Evolutionary conservation across 1,139 yeast species (phyloP).

Genomic region (Scheffersomyces quercinus): DNA sequence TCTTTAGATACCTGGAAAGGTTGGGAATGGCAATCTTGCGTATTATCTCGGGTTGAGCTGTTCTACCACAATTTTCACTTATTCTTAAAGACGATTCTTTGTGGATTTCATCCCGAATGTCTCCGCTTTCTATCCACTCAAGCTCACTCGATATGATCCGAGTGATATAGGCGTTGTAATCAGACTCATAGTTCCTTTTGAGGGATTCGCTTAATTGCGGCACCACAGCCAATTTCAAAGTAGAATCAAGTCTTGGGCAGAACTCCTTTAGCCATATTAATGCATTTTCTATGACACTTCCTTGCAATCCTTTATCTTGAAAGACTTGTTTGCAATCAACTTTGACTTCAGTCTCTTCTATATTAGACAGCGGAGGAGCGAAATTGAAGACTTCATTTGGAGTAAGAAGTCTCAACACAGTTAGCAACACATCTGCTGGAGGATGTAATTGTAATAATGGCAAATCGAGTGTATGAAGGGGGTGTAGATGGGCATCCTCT

Average conservation of each 20-base stretch:
- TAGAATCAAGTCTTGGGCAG: constrained; percentile 35
- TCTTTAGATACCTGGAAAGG: constrained; percentile 18
- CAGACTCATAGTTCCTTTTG: constrained; percentile 18
- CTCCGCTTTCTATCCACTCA: constrained; percentile 43
- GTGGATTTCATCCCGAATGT: constrained; percentile 44
- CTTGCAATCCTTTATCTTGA: constrained; percentile 24
- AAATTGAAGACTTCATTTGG: constrained; percentile 61
- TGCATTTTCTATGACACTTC: constrained; percentile 20
- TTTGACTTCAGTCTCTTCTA: constrained; percentile 13
- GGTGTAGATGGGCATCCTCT: constrained; percentile 27
- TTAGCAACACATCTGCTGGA: constrained; percentile 44
- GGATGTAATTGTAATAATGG: constrained; percentile 57
- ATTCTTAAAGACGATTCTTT: constrained; percentile 63
- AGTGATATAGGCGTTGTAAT: constrained; percentile 63
- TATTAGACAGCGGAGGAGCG: constrained; percentile 18
- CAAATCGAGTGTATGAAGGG: constrained; percentile 64
- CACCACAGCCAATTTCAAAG: constrained; percentile 23
- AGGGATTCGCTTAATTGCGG: constrained; percentile 28
- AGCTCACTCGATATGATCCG: constrained; percentile 59
- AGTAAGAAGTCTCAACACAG: constrained; percentile 50
- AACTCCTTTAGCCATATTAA: constrained; percentile 41
- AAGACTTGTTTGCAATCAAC: constrained; percentile 20
- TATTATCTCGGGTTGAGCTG: constrained; percentile 74
- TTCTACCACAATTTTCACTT: constrained; percentile 83
- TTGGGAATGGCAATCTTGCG: constrained; percentile 46